Base-by-base conservation (phyloP, 1,284 basidiomycete genomes). In the Puccinia sorghi region DNA sequence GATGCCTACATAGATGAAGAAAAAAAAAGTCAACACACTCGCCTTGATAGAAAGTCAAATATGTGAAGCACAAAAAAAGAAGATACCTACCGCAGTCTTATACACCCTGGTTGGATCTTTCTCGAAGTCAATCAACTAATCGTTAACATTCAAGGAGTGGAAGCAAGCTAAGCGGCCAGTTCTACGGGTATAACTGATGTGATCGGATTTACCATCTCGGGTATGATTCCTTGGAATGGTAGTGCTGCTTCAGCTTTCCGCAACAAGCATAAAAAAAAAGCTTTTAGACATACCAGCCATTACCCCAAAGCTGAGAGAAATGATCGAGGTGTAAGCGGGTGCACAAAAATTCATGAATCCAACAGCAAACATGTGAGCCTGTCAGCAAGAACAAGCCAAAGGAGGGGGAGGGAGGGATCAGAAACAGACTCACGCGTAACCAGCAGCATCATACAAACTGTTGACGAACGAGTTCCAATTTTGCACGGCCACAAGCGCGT, bases 401-500 rank as follows among this genome's bases (percentile, higher is more conserved):
- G 54, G 7, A 25, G 3, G 22, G 37, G 32, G 3, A 25, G 20
- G 22, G 22, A n/a, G 3, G 20, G 3, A 64, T 22, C 20, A 22
- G 17, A 50, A 13, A 50, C n/a, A n/a, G 11, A 66, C 77, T 79
- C 25, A 79, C 77, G 77, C 77, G 37, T 61, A 79, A 63, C 77
- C 77, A 48, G 61, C 69, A 64, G 77, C 50, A 64, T 79, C 70
- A 57, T 79, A 79, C 25, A 79, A 27, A 52, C n/a, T 66, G 27
- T 79, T 79, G 17, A 79, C 69, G 32, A 79, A 79, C 15, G 77
- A 61, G n/a, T 79, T 79, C 77, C 77, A 79, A 37, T 72, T 79
- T 57, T 79, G 59, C 15, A 25, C 77, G 1, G 77, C 77, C 37
- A 79, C 77, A 9, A 79, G 41, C 25, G 77, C 77, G 52, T 79